These are phyloP conservation scores for Tetracladium setigerum DNA, from an alignment of 495 filamentous ascomycete genomes.

Conservation along the genomic window DNA sequence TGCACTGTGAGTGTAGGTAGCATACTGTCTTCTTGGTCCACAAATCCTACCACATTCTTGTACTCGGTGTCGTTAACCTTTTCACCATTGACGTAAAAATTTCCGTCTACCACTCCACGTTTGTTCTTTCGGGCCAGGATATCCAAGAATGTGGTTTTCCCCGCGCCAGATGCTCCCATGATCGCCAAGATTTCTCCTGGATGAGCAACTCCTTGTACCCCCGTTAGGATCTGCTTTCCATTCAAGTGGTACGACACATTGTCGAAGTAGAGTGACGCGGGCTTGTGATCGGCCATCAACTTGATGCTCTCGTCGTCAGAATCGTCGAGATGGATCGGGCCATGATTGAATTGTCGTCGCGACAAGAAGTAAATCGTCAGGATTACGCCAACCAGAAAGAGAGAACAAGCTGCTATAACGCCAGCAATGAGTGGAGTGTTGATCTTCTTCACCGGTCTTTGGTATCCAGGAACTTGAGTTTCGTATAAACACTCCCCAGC, in stretches of 20 bases:
- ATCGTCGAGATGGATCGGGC: slow-evolving; percentile 75
- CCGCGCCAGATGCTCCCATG: slow-evolving; percentile 96
- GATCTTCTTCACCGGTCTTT: slow-evolving; percentile 84
- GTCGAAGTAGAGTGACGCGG: slow-evolving; percentile 80
- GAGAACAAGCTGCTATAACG: slow-evolving; percentile 77
- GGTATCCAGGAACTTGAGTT: slow-evolving; percentile 87
- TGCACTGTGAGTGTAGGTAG: slow-evolving; percentile 94
- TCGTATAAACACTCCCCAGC: slow-evolving; percentile 88
- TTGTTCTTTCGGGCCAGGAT: slow-evolving; percentile 98
- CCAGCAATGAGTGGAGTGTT: slow-evolving; percentile 95
- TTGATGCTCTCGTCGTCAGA: slow-evolving; percentile 83
- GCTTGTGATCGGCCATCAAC: slow-evolving; percentile 84
- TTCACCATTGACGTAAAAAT: slow-evolving; percentile 93
- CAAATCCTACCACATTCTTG: slow-evolving; percentile 87
- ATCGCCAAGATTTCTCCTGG: slow-evolving; percentile 92
- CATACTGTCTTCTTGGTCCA: slow-evolving; percentile 98
- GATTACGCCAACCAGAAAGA: slow-evolving; percentile 84
- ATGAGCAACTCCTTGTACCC: slow-evolving; percentile 74
- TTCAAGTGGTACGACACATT: slow-evolving; percentile 83
- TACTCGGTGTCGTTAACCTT: slow-evolving; percentile 80
- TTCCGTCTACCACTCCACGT: slow-evolving; percentile 65
- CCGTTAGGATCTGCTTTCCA: slow-evolving; percentile 76
- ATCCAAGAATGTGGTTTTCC: slow-evolving; percentile 96
- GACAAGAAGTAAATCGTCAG: slow-evolving; percentile 85
- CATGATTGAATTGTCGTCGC: slow-evolving; percentile 60